Percentiles rank a stretch among this genome's conserved stretches.
Evolutionary conservation across 1,139 yeast genomes (phyloP).

Genomic region (Taphrina sp.): DNA sequence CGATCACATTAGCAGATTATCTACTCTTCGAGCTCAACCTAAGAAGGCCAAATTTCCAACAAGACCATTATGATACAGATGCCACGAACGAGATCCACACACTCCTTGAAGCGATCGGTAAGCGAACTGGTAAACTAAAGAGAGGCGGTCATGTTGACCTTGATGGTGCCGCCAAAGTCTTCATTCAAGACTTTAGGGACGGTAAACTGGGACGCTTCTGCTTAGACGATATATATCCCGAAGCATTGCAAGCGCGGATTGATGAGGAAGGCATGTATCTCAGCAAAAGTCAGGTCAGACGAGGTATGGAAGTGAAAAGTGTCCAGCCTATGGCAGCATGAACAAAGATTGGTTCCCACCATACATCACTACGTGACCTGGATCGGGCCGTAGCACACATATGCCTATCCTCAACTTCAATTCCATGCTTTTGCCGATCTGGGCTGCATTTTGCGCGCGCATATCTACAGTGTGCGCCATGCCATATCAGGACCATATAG

Average conservation of each 20-base stretch:
- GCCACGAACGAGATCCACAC: constrained; percentile 77
- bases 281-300: constrained; percentile 27
- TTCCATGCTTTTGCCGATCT: too few relatives aligned
- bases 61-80: constrained; percentile 49
- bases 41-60: constrained; percentile 43
- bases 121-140: constrained; percentile 41
- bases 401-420: too few relatives aligned
- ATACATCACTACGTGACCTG: too few relatives aligned
- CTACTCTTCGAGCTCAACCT: constrained; percentile 67
- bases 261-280: constrained; percentile 27
- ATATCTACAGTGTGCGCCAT: too few relatives aligned
- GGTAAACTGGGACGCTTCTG: constrained; percentile 51
- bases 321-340: too few relatives aligned
- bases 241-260: constrained; percentile 20
- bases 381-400: too few relatives aligned
- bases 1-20: constrained; percentile 83
- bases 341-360: too few relatives aligned
- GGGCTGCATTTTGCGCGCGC: too few relatives aligned
- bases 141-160: constrained; percentile 38
- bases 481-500: too few relatives aligned
- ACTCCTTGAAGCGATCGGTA: constrained; percentile 58
- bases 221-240: constrained; percentile 42
- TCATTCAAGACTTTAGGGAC: constrained; percentile 67
- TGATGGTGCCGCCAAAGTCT: constrained; percentile 60
- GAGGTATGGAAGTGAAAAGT: constrained; percentile 1